Evolutionary conservation across 2,329 filamentous ascomycete genomes (phyloP).

Genomic region (Pleoardoris graminearum): DNA sequence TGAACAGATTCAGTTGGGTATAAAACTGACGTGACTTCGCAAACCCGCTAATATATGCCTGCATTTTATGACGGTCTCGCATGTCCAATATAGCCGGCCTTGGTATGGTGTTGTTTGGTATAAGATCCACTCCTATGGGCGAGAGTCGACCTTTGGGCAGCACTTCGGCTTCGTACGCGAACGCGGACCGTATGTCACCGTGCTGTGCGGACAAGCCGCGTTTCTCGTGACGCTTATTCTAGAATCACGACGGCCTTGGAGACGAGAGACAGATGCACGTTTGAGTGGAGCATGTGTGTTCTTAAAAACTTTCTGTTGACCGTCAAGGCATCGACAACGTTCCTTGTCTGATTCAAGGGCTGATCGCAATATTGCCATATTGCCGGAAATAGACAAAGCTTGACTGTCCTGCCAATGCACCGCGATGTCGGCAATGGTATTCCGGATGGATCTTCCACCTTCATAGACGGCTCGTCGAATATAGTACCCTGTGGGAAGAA

Average conservation of each 20-base stretch:
- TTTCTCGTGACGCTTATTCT: background rate
- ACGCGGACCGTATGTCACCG: too few species aligned
- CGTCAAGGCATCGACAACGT: slow-evolving; percentile 3
- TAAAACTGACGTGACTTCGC: background rate
- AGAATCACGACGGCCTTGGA: slow-evolving; percentile 4
- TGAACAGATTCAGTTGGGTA: background rate
- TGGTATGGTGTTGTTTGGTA: background rate
- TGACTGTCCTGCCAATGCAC: slow-evolving; percentile 1
- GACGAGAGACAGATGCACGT: slow-evolving; percentile 2
- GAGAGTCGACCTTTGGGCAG: too few species aligned
- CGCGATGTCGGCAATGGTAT: background rate
- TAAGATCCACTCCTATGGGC: background rate
- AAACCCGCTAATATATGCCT: background rate
- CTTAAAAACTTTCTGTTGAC: slow-evolving; percentile 3
- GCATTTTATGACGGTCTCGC: background rate
- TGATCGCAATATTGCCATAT: slow-evolving; percentile 7
- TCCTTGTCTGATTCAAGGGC: background rate
- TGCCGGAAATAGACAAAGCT: slow-evolving; percentile 10
- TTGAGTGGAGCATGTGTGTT: background rate
- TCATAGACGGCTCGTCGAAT: slow-evolving; percentile 6
- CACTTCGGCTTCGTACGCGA: too few species aligned
- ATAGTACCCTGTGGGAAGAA: slow-evolving; percentile 1
- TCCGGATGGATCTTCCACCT: slow-evolving; percentile 1
- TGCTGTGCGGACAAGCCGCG: background rate
- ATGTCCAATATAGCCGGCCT: background rate